Conservation (phyloP, 2,329 filamentous ascomycete species). For the Beauveria sp. region DNA sequence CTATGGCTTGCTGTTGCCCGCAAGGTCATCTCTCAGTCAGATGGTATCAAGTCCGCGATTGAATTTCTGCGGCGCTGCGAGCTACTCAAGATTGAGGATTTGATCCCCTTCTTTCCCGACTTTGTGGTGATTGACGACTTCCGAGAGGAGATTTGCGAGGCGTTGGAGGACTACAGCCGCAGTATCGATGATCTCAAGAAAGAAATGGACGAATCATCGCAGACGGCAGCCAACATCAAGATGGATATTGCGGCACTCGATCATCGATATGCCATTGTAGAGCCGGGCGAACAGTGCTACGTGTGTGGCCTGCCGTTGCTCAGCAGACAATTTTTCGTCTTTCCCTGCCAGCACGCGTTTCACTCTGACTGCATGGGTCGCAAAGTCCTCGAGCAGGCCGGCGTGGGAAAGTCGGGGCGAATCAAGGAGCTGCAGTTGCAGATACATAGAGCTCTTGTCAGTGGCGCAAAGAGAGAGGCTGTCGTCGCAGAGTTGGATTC, state of each 20-base stretch:
- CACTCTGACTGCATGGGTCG: slow-evolving; percentile 89
- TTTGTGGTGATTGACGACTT: slow-evolving; percentile 99
- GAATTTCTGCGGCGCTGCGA: slow-evolving; percentile 90
- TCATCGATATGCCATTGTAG: slow-evolving; percentile 88
- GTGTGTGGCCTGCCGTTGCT: slow-evolving; percentile 79
- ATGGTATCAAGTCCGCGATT: slow-evolving; percentile 87
- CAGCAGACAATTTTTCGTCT: slow-evolving; percentile 92
- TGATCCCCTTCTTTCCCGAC: slow-evolving; percentile 97
- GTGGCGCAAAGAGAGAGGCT: slow-evolving; percentile 66
- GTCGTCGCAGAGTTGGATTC: slow-evolving; percentile 84
- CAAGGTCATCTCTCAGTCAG: slow-evolving; percentile 81
- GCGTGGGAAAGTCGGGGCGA: slow-evolving; percentile 64
- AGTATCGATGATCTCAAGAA: slow-evolving; percentile 82
- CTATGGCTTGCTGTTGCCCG: slow-evolving; percentile 93
- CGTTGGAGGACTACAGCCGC: slow-evolving; percentile 85
- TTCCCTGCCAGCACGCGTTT: slow-evolving; percentile 96
- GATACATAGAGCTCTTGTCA: slow-evolving; percentile 67
- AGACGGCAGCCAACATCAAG: slow-evolving; percentile 85
- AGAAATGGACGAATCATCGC: slow-evolving; percentile 92
- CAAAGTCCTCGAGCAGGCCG: slow-evolving; percentile 75
- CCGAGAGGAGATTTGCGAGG: slow-evolving; percentile 93
- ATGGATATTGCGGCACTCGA: slow-evolving; percentile 80
- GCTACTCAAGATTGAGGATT: slow-evolving; percentile 85
- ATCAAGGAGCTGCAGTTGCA: slow-evolving; percentile 82
- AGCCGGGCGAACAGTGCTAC: slow-evolving; percentile 92